Percentiles rank a stretch among this genome's conserved stretches.
Conservation (phyloP, 2,329 filamentous ascomycete genomes). For the Neonectria sp. region DNA sequence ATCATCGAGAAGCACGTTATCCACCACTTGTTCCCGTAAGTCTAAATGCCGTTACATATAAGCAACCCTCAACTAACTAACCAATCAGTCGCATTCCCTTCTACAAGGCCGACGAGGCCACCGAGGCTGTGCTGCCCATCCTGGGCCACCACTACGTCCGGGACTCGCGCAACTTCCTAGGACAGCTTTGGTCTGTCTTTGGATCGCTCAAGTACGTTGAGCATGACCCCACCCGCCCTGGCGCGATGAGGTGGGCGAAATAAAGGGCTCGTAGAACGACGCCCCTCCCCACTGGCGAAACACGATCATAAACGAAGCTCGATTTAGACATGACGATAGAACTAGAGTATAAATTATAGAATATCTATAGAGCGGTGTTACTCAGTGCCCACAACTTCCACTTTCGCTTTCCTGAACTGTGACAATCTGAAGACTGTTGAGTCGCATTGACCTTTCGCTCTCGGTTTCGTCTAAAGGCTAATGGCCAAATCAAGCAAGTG, state of each 20-base stretch:
- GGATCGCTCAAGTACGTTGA: conserved; percentile 50
- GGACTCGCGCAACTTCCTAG: conserved; percentile 48
- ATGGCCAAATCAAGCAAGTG: not conserved
- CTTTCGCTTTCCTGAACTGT: not conserved
- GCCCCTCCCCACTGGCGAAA: conserved; percentile 2
- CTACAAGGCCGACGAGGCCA: conserved; percentile 69
- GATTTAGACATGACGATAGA: conserved; percentile 21
- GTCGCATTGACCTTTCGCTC: not conserved
- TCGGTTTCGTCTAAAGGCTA: not conserved
- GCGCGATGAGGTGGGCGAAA: conserved; percentile 47
- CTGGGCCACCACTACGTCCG: conserved; percentile 92
- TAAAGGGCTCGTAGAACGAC: conserved; percentile 23
- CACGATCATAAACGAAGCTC: conserved; percentile 22
- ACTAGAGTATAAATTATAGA: conserved; percentile 5
- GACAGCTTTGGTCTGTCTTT: conserved; percentile 49
- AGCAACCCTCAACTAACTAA: not conserved
- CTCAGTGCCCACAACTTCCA: not conserved
- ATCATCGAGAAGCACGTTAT: conserved; percentile 74
- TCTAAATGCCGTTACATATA: conserved; percentile 11
- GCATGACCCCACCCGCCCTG: conserved; percentile 43
- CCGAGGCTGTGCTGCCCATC: conserved; percentile 81
- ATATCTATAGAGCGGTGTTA: conserved; percentile 7
- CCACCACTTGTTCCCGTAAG: conserved; percentile 69
- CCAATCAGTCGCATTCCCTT: conserved; percentile 50
- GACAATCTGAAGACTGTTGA: not conserved